Percentiles rank a stretch among this genome's conserved stretches.
Conservation (phyloP, 1,284 basidiomycete species). For the Rhodotorula sp. region DNA sequence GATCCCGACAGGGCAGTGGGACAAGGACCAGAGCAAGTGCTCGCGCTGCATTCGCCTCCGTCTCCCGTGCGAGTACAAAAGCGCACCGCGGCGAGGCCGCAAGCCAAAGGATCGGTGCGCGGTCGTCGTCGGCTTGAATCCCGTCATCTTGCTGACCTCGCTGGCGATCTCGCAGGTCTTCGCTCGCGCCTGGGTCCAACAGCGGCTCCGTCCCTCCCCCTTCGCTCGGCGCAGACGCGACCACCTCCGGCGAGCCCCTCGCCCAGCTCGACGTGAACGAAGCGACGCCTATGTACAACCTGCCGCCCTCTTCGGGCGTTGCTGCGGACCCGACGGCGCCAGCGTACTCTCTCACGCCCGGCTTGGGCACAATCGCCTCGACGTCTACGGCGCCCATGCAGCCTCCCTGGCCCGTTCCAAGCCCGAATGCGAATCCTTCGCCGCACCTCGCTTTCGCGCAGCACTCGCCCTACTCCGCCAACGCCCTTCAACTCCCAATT, state of each 20-base stretch:
- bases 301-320: background rate
- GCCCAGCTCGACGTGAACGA: background rate
- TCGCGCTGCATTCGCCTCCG: constrained; percentile 19
- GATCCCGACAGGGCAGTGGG: constrained; percentile 11
- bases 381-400: background rate
- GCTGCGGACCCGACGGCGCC: background rate
- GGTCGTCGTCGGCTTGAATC: background rate
- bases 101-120: constrained; percentile 12
- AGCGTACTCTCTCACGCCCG: background rate
- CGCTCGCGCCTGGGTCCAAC: background rate
- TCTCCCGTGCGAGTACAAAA: constrained; percentile 22
- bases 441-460: background rate
- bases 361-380: background rate
- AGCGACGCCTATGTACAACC: background rate
- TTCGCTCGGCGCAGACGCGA: background rate
- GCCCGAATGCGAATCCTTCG: background rate
- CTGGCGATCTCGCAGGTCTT: background rate
- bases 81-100: constrained; percentile 6
- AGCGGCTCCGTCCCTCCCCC: background rate
- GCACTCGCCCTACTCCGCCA: background rate
- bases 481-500: background rate
- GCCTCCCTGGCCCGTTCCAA: background rate
- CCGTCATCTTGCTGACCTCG: background rate
- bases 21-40: constrained; percentile 12
- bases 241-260: too few relatives aligned